These are phyloP conservation scores for Hondaea fermentalgiana DNA, from an alignment of 108 stramenopile species.

Conservation along the genomic window DNA sequence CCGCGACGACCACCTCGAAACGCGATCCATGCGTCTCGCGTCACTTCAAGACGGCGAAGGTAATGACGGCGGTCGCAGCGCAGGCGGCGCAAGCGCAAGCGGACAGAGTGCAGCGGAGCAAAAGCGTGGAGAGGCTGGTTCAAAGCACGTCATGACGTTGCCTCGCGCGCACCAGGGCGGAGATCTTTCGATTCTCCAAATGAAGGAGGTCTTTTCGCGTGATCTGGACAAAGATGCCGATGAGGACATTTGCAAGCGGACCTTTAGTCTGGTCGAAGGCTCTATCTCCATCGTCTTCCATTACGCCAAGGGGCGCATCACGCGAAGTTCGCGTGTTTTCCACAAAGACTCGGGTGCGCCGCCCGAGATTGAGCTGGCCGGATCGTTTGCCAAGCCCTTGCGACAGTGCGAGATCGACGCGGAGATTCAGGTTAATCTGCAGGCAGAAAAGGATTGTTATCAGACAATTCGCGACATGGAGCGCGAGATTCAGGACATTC, in stretches of 20 bases:
- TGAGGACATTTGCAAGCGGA: conserved; percentile 44
- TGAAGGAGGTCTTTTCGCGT: conserved; percentile 49
- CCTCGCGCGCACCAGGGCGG: conserved; percentile 6
- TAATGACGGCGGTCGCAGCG: background rate
- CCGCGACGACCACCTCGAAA: background rate
- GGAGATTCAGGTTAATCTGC: background rate
- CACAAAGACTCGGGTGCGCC: background rate
- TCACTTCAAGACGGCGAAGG: background rate
- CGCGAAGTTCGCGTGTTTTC: background rate
- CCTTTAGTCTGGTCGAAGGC: conserved; percentile 41
- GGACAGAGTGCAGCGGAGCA: background rate
- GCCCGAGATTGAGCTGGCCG: background rate
- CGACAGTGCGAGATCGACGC: background rate
- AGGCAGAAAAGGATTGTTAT: conserved; percentile 12
- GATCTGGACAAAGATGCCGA: conserved; percentile 29
- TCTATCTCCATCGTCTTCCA: conserved; percentile 42
- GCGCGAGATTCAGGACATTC: conserved; percentile 44
- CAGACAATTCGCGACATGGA: conserved; percentile 26
- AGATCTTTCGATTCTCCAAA: conserved; percentile 37
- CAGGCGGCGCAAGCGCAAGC: background rate
- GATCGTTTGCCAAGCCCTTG: background rate
- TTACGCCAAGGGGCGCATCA: conserved; percentile 31
- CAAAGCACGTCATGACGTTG: background rate
- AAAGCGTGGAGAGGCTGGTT: background rate
- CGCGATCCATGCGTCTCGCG: background rate